Evolutionary conservation across 805 yeast genomes (phyloP), one percentile per base, ranked within the genome.

Genomic region (Saccharomycopsis guyanensis): DNA sequence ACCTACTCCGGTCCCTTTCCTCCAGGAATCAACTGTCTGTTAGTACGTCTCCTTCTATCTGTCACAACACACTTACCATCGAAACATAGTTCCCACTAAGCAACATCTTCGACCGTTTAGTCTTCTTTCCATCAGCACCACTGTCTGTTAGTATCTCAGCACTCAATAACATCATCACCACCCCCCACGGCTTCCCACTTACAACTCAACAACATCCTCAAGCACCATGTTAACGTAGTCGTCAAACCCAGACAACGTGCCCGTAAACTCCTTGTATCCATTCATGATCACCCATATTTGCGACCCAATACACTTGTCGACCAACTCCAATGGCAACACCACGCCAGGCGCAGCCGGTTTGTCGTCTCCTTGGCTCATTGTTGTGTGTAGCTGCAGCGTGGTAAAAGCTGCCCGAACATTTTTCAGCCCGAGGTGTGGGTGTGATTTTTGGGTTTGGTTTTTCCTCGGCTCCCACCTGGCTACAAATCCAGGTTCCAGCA

Each of bases 221-320:
- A 93, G 71, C 8, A 93, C 95, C 64, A 89, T 79, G 60, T 86
- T 93, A 50, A 93, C 97, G 57, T 82, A 91, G 64, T 93, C 97
- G 61, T 93, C 98, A 63, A 91, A 91, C 1, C 97, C 97, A 24
- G 83, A 76, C 43, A 93, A 69, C 3, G 80, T 86, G 1, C 98
- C 98, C n/a, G 75, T 73, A 60, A 87, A 93, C 61, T 89, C 97
- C 60, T 78, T 78, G 49, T 72, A 69, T 18, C 74, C 71, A 43
- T 68, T 64, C 60, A 72, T 71, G 43, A 86, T 71, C 22, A 88
- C 85, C 74, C 84, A 77, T 35, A 91, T 78, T 46, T 74, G 71
- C 27, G 86, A 78, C 15, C 95, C 96, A 33, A 91, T 79, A 51
- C 89, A 80, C 63, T 80, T 82, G 63, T 93, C 97, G 34, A 91